These are phyloP conservation scores for Sporothrix luriei DNA, from an alignment of 2,329 filamentous ascomycete genomes.

Conservation along the genomic window DNA sequence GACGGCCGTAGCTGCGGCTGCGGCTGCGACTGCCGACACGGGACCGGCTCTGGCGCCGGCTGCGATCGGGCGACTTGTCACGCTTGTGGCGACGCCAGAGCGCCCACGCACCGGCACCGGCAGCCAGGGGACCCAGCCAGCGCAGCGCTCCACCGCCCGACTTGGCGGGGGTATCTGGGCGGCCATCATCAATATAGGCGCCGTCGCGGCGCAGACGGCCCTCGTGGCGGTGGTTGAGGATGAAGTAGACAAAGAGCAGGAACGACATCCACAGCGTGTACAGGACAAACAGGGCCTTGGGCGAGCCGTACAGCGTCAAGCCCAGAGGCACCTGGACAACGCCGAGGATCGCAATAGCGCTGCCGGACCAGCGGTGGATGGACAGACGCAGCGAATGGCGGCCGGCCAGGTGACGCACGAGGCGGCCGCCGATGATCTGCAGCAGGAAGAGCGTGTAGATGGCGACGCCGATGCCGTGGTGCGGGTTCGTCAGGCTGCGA, in stretches of 20 bases:
- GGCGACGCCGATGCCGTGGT: constrained; percentile 80
- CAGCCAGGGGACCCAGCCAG: constrained; percentile 58
- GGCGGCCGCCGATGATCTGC: constrained; percentile 69
- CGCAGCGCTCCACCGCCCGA: constrained; percentile 43
- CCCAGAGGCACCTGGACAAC: constrained; percentile 87
- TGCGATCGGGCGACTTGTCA: constrained; percentile 40
- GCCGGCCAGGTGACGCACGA: constrained; percentile 58
- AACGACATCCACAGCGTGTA: constrained; percentile 77
- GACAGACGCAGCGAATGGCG: constrained; percentile 57
- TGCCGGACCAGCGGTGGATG: constrained; percentile 87
- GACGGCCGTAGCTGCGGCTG: constrained; percentile 38
- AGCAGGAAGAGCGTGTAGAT: constrained; percentile 73
- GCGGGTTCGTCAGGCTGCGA: constrained; percentile 75
- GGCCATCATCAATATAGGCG: constrained; percentile 58
- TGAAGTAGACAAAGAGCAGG: constrained; percentile 74
- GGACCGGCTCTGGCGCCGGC: constrained; percentile 43
- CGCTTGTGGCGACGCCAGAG: constrained; percentile 50
- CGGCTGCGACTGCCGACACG: constrained; percentile 42
- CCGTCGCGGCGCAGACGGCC: constrained; percentile 53
- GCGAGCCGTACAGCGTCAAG: constrained; percentile 88
- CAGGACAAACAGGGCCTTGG: constrained; percentile 79
- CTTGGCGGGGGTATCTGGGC: constrained; percentile 53
- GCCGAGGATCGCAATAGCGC: constrained; percentile 75
- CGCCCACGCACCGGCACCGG: constrained; percentile 55
- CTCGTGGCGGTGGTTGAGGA: constrained; percentile 71